A percentile compares a stretch with the other conserved stretches of the same genome.
These are phyloP conservation scores for Fusarium cyanostomum DNA, from an alignment of 2,329 filamentous ascomycete species.

Conservation along the genomic window DNA sequence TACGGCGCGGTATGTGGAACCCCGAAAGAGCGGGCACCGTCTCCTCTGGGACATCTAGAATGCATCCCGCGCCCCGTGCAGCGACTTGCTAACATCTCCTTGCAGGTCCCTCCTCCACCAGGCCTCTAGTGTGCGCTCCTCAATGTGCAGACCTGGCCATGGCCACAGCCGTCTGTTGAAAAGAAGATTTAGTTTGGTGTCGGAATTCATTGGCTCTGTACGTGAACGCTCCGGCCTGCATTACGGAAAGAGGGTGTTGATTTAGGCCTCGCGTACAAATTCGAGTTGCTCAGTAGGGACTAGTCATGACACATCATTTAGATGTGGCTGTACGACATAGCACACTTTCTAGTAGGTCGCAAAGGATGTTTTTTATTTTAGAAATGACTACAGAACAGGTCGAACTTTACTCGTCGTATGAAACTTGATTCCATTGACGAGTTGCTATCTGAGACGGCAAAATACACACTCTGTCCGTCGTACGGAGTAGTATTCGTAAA, in stretches of 20 bases:
- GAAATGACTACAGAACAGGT: slow-evolving; percentile 34
- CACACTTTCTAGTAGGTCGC: slow-evolving; percentile 36
- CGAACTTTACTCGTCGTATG: slow-evolving; percentile 18
- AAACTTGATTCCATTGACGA: slow-evolving; percentile 19
- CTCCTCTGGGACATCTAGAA: not conserved
- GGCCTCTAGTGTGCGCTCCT: slow-evolving; percentile 53
- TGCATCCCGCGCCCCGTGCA: not conserved
- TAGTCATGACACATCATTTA: slow-evolving; percentile 19
- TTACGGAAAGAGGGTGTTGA: slow-evolving; percentile 33
- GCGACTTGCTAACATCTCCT: slow-evolving; percentile 24
- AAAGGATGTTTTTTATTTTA: slow-evolving; percentile 23
- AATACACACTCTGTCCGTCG: not conserved
- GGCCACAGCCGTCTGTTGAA: slow-evolving; percentile 8
- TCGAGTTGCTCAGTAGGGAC: slow-evolving; percentile 29
- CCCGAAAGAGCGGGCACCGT: not conserved
- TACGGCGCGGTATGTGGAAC: slow-evolving; percentile 70
- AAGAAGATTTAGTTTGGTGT: slow-evolving; percentile 8
- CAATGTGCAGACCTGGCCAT: not conserved
- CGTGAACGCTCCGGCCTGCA: slow-evolving; percentile 35
- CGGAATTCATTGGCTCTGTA: slow-evolving; percentile 30
- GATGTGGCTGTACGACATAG: slow-evolving; percentile 25
- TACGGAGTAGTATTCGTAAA: slow-evolving; percentile 20
- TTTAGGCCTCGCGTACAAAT: slow-evolving; percentile 33
- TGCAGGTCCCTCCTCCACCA: slow-evolving; percentile 64
- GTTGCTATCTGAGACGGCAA: not conserved